phyloP scores from a whole-genome alignment of 441 rosid species.

The Corymbia calophylla region DNA sequence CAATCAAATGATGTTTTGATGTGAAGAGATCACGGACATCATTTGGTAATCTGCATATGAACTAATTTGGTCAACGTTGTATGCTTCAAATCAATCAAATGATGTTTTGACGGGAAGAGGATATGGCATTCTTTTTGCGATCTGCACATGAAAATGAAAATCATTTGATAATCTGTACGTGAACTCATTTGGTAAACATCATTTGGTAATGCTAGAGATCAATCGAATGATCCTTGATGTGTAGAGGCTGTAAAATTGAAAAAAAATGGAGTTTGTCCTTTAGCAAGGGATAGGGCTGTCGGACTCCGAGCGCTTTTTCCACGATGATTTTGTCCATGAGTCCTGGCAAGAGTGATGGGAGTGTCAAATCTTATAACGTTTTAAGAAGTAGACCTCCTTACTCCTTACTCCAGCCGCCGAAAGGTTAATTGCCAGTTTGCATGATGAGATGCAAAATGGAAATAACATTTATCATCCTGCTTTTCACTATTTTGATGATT shows the following conservation, averaged over 20 bases:
- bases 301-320: background rate
- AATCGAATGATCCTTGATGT: background rate
- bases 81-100: too few relatives aligned
- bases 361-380: background rate
- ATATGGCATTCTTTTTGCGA: background rate
- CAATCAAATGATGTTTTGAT: too few relatives aligned
- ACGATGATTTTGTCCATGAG: background rate
- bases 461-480: background rate
- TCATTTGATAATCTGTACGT: background rate
- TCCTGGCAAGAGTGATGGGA: background rate
- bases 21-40: too few relatives aligned
- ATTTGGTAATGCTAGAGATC: background rate
- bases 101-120: too few relatives aligned
- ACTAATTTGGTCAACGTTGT: too few relatives aligned
- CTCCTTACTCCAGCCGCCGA: background rate
- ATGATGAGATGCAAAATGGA: background rate
- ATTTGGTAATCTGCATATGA: too few relatives aligned
- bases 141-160: too few relatives aligned
- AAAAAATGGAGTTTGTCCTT: background rate
- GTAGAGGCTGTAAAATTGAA: background rate
- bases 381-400: background rate
- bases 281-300: background rate
- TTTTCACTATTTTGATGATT: background rate
- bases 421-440: background rate
- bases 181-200: background rate